These are phyloP conservation scores for Sedum album DNA, from an alignment of 164 flowering plant genomes.

Conservation along the genomic window DNA sequence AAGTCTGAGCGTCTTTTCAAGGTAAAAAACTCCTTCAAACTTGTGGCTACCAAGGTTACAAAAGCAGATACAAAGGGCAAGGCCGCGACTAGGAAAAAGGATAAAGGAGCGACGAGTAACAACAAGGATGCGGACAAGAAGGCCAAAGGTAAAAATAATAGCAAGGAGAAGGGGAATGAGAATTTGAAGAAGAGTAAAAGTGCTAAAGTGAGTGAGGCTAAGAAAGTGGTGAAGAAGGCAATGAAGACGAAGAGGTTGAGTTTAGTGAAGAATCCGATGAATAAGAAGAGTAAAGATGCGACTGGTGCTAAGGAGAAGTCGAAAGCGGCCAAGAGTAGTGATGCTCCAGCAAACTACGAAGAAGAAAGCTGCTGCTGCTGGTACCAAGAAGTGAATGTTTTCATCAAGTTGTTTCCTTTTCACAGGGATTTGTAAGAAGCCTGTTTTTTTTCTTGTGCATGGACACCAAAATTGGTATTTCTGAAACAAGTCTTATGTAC, in stretches of 20 bases:
- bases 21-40: slow-evolving; percentile 69
- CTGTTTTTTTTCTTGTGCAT: too few relatives aligned
- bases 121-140: too few relatives aligned
- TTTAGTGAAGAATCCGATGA: slow-evolving; percentile 43
- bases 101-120: slow-evolving; percentile 19
- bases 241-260: slow-evolving; percentile 56
- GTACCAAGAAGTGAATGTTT: slow-evolving; percentile 1
- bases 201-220: slow-evolving; percentile 25
- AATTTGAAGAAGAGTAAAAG: slow-evolving; percentile 9
- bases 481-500: too few relatives aligned
- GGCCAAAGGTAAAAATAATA: slow-evolving; percentile 39
- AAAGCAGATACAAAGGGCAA: not conserved
- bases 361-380: not conserved
- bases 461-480: too few relatives aligned
- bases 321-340: not conserved
- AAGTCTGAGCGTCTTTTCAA: slow-evolving; percentile 54
- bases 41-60: slow-evolving; percentile 25
- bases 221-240: slow-evolving; percentile 29
- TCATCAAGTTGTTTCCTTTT: too few relatives aligned
- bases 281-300: not conserved
- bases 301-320: not conserved
- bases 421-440: too few relatives aligned
- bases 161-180: slow-evolving; percentile 47
- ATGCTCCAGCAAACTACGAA: not conserved
- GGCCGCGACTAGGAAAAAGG: slow-evolving; percentile 6